Evolutionary conservation across 108 stramenopile species (phyloP).

Genomic region (Pseudonitzschia multistriata): DNA sequence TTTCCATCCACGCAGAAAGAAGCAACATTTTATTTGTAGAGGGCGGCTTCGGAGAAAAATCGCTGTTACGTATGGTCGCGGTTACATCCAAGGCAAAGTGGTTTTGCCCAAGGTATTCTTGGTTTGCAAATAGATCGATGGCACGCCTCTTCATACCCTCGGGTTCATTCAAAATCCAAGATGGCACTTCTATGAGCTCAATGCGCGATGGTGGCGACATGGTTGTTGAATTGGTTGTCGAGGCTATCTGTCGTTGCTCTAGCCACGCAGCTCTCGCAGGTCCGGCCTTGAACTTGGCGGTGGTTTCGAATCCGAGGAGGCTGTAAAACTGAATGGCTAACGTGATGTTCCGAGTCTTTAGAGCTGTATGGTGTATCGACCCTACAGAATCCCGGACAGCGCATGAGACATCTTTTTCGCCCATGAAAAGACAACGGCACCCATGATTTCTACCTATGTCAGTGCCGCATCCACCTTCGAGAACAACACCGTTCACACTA

Average conservation of each 20-base stretch:
- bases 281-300: slow-evolving; percentile 71
- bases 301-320: slow-evolving; percentile 68
- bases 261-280: slow-evolving; percentile 80
- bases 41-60: not conserved
- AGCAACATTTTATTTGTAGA: slow-evolving; percentile 6
- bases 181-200: slow-evolving; percentile 84
- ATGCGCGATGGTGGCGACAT: slow-evolving; percentile 32
- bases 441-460: too few relatives aligned
- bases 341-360: slow-evolving; percentile 81
- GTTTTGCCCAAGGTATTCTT: slow-evolving; percentile 75
- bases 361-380: slow-evolving; percentile 65
- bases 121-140: slow-evolving; percentile 59
- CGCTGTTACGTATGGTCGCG: slow-evolving; percentile 9
- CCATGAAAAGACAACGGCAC: not conserved
- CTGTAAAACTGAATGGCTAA: slow-evolving; percentile 79
- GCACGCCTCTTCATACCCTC: slow-evolving; percentile 65
- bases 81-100: slow-evolving; percentile 84
- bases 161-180: slow-evolving; percentile 62
- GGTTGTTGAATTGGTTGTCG: slow-evolving; percentile 11
- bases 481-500: too few relatives aligned
- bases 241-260: not conserved
- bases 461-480: too few relatives aligned
- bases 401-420: not conserved
- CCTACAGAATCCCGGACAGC: not conserved
- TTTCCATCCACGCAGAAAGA: slow-evolving; percentile 55